Evolutionary conservation across 331 rosid species (phyloP).

Genomic region (Dryas integrifolia): DNA sequence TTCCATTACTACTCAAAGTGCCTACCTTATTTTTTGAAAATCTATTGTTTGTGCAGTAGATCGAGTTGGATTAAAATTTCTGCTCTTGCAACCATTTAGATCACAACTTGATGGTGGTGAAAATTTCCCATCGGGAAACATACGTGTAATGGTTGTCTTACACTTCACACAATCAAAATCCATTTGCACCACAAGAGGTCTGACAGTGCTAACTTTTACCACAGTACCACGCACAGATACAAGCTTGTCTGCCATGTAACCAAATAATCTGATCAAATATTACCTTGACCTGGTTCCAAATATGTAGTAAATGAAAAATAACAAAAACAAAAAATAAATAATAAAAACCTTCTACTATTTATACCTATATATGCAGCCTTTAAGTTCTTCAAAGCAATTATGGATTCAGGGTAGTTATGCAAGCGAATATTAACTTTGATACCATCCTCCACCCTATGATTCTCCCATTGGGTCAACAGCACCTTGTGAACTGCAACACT

Average conservation of each 20-base stretch:
- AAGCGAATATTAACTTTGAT: constrained; percentile 63
- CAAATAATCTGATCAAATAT: constrained; percentile 5
- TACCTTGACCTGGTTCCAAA: constrained; percentile 15
- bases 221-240: constrained; percentile 93
- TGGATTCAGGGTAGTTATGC: constrained; percentile 79
- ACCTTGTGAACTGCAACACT: constrained; percentile 77
- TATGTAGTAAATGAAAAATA: background rate
- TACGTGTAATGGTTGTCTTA: constrained; percentile 52
- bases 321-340: background rate
- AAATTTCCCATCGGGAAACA: constrained; percentile 86
- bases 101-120: constrained; percentile 74
- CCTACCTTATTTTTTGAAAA: constrained; percentile 88
- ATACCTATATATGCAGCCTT: constrained; percentile 92
- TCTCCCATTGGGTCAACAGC: constrained; percentile 45
- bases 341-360: background rate
- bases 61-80: constrained; percentile 61
- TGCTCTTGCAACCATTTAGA: constrained; percentile 91
- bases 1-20: background rate
- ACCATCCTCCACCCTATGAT: constrained; percentile 37
- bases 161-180: constrained; percentile 76
- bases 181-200: constrained; percentile 80
- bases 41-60: constrained; percentile 75
- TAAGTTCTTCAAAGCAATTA: constrained; percentile 82
- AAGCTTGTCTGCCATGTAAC: constrained; percentile 63
- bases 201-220: constrained; percentile 80